Percentiles rank a stretch among this genome's conserved stretches.
Evolutionary conservation across 768 basidiomycete genomes (phyloP).

Genomic region (Calocera cornea): DNA sequence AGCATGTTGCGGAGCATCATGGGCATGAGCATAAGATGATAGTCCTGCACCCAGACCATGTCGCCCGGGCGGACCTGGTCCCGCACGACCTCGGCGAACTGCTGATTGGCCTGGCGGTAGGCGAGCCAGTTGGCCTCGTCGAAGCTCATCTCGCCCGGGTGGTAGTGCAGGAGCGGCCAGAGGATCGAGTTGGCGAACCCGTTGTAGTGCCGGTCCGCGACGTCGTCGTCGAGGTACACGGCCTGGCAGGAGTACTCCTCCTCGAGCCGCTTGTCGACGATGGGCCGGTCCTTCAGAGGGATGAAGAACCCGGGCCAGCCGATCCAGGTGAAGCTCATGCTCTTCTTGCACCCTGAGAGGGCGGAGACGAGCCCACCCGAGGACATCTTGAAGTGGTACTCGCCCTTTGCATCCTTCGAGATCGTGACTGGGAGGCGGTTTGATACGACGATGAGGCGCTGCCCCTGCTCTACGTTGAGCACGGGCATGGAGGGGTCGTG

Average conservation of each 20-base stretch:
- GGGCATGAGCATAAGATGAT: slow-evolving; percentile 94
- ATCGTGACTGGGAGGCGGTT: slow-evolving; percentile 95
- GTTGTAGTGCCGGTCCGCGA: slow-evolving; percentile 96
- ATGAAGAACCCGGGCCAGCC: slow-evolving; percentile 93
- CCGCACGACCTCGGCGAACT: slow-evolving; percentile 81
- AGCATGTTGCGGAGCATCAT: slow-evolving; percentile 85
- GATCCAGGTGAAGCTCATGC: slow-evolving; percentile 95
- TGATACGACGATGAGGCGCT: slow-evolving; percentile 85
- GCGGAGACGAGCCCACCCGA: slow-evolving; percentile 96
- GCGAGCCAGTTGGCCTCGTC: slow-evolving; percentile 98
- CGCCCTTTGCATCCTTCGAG: slow-evolving; percentile 77
- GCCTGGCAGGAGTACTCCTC: slow-evolving; percentile 96
- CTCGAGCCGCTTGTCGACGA: slow-evolving; percentile 82
- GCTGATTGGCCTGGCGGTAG: slow-evolving; percentile 90
- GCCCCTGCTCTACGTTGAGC: slow-evolving; percentile 1
- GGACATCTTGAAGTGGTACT: slow-evolving; percentile 99
- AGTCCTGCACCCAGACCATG: slow-evolving; percentile 99
- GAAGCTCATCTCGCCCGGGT: slow-evolving; percentile 99
- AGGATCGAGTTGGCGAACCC: slow-evolving; percentile 99
- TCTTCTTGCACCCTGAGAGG: slow-evolving; percentile 95
- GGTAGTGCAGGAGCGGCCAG: slow-evolving; percentile 99
- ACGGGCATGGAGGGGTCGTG: slow-evolving; percentile 2
- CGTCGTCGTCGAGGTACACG: slow-evolving; percentile 93
- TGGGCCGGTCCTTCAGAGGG: slow-evolving; percentile 76
- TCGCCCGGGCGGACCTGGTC: slow-evolving; percentile 67